These are phyloP conservation scores for Tieghemiomyces parasiticus DNA, from an alignment of 192 early-diverging fungal genomes.

Conservation along the genomic window DNA sequence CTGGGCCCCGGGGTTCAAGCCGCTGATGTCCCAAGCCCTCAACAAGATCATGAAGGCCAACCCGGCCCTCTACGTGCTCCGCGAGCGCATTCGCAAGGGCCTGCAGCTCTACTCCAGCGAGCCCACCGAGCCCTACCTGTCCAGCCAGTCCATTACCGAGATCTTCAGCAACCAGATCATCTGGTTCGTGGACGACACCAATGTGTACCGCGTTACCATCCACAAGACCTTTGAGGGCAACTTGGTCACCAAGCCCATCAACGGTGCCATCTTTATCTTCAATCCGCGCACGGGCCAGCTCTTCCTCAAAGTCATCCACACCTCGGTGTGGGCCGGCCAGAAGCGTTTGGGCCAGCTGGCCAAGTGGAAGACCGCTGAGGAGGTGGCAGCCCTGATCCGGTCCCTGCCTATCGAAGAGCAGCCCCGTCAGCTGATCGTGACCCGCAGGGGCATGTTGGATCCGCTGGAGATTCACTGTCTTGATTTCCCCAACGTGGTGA, in stretches of 20 bases:
- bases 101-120: constrained; percentile 97
- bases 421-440: constrained; percentile 98
- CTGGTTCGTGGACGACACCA: constrained; percentile 99
- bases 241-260: constrained; percentile 95
- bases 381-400: constrained; percentile 97
- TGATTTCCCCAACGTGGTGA: constrained; percentile 99
- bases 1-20: constrained; percentile 99
- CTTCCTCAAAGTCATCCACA: constrained; percentile 99
- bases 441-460: constrained; percentile 98
- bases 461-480: constrained; percentile 80
- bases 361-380: constrained; percentile 99
- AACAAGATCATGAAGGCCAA: constrained; percentile 99
- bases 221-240: constrained; percentile 99
- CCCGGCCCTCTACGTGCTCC: constrained; percentile 90
- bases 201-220: constrained; percentile 98
- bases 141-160: constrained; percentile 89
- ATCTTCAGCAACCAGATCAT: constrained; percentile 97
- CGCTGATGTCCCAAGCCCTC: constrained; percentile 92
- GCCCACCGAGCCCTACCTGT: constrained; percentile 94
- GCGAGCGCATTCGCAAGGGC: constrained; percentile 97
- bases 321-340: constrained; percentile 97
- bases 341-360: constrained; percentile 98
- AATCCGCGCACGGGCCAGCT: constrained; percentile 97
- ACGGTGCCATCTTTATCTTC: constrained; percentile 98
- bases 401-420: constrained; percentile 98